A percentile compares a stretch with the other conserved stretches of the same genome.
Evolutionary conservation across 495 filamentous ascomycete genomes (phyloP).

Genomic region (Trichoderma reesei): DNA sequence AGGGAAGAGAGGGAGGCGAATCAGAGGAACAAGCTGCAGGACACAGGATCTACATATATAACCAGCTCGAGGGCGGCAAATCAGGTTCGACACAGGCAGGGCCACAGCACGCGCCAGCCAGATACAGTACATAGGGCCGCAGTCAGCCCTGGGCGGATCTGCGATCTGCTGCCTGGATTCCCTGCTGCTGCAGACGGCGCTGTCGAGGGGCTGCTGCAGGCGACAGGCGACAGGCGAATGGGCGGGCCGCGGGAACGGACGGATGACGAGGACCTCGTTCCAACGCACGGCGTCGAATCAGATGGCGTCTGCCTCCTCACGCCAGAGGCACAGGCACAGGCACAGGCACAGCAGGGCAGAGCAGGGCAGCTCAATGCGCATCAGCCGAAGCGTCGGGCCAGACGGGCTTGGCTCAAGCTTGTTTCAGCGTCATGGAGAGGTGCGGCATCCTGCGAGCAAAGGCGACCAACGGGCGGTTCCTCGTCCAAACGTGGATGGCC

Average conservation of each 20-base stretch:
- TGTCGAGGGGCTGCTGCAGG: background rate
- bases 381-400: conserved; percentile 2
- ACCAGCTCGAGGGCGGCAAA: too few species aligned
- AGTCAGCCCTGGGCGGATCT: conserved; percentile 7
- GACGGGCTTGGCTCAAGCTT: background rate
- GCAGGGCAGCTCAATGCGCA: background rate
- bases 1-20: background rate
- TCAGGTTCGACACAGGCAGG: too few species aligned
- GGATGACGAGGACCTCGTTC: background rate
- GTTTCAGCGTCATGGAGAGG: conserved; percentile 4
- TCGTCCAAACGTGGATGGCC: too few species aligned
- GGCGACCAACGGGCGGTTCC: background rate
- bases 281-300: background rate
- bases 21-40: background rate
- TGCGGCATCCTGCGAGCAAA: background rate
- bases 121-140: background rate
- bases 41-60: background rate
- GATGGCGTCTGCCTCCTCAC: too few species aligned
- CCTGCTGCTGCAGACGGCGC: background rate
- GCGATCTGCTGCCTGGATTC: conserved; percentile 5
- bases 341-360: too few species aligned
- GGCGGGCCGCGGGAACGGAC: background rate
- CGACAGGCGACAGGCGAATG: background rate
- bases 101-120: background rate
- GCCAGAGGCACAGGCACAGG: too few species aligned